Base-by-base conservation (phyloP, 139 green algal species). In the Chlamydomonas applanata region DNA sequence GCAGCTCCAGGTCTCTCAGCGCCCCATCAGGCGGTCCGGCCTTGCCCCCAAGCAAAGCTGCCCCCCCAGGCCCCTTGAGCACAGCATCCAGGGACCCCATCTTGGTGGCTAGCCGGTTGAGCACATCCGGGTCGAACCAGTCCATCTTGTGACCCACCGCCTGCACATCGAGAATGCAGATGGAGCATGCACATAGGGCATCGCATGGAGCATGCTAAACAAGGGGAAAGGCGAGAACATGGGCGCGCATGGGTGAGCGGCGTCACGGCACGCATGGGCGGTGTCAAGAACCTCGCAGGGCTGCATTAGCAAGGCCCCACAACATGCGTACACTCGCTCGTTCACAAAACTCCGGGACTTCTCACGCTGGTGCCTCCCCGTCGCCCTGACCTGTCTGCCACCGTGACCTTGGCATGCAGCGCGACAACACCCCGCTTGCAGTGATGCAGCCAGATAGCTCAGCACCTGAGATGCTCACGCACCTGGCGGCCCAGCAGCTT, bases 91-190 rank as follows among this genome's bases (percentile, higher is more conserved):
- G 46, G 20, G 68, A 72, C 16, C 76, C 80, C 61, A 86, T 35
- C 62, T 83, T 80, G 49, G 82, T 73, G 3, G 77, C 74, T 69
- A 88, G 83, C 24, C 71, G 69, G 53, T 84, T 75, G 46, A 89
- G 75, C 11, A 79, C 46, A 14, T 62, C 61, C 0, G 77, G 83
- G 54, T 89, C 77, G 63, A 89, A 89, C 30, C 67, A 77, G 45
- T 89, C 83, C 80, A 89, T 82, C 77, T 89, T 89, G 29, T 80
- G 71, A 20, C 57, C 32, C 20, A 80, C 32, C 22, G 62, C 33
- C 72, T 78, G 54, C 36, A 54, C 24, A 17, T 69, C 33, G 11
- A 59, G 4, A 67, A 16, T 25, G 16, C 24, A 25, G 56, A 7
- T 64, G n/a, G n/a, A n/a, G n/a, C n/a, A n/a, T n/a, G n/a, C n/a